Evolutionary conservation across 768 basidiomycete genomes (phyloP), one percentile per base, ranked within the genome.

Genomic region (Tricholoma flavovirens): DNA sequence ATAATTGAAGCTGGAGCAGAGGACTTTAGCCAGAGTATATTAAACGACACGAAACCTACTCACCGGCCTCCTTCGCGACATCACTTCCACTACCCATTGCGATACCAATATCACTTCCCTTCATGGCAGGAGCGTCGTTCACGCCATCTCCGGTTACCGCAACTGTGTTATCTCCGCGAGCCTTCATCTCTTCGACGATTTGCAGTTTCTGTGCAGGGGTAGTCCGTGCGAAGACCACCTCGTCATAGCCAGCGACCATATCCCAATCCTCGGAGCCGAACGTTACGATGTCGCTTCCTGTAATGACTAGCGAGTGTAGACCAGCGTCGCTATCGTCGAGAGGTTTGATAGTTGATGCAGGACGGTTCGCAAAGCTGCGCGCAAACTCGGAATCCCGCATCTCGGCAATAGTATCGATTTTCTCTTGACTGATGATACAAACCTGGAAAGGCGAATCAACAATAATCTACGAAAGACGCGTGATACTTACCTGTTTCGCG

Each of bases 61-160:
- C 24, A 11, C 12, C 12, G 1, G 22, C 38, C 11, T 63, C 67
- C 64, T 66, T 74, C 19, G 81, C 79, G 2, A 81, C 77, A 53
- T 81, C 79, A 11, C 76, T 78, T 2, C 79, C 78, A 21, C 71
- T 67, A 9, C 80, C 83, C 74, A 84, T 80, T 0, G 81, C 83
- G 36, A 86, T 78, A 53, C 84, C 84, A 49, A 83, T 79, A 60
- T 88, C 78, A 1, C 83, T 82, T 26, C 79, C 79, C 57, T 81
- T 82, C 53, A 84, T 69, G 2, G 83, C 78, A 0, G 83, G 79
- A 0, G 79, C 78, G 61, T 84, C 82, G 58, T 84, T 84, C 0
- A 83, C 82, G 26, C 84, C 85, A 64, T 87, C 85, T 2, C 86
- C 85, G 4, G 84, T 86, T 56, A 85, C 83, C 1, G 81, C 83